These are phyloP conservation scores for Closterium sp. DNA, from an alignment of 139 green algal genomes.

Conservation along the genomic window DNA sequence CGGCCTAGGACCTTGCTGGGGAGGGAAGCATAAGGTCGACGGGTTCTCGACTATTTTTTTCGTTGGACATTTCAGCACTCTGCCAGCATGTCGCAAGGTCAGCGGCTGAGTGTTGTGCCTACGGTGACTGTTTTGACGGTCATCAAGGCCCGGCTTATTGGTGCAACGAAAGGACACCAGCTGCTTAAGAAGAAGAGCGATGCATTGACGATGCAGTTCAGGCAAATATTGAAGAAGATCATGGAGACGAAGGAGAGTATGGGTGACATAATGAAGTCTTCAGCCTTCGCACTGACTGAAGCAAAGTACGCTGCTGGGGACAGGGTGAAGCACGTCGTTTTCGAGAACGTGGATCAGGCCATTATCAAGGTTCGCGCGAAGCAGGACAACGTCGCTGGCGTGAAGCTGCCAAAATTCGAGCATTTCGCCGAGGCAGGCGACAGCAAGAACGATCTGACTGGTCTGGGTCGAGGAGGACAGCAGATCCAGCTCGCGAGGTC, in stretches of 20 bases:
- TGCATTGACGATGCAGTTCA: conserved; percentile 88
- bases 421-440: conserved; percentile 57
- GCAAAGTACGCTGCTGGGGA: conserved; percentile 94
- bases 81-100: conserved; percentile 9
- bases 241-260: conserved; percentile 88
- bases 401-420: conserved; percentile 93
- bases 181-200: conserved; percentile 99
- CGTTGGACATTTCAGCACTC: not conserved
- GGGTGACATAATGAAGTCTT: conserved; percentile 85
- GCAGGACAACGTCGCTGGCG: conserved; percentile 96
- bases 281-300: conserved; percentile 91
- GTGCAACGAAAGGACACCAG: conserved; percentile 90
- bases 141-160: conserved; percentile 85
- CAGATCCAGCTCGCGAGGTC: conserved; percentile 74
- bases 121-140: conserved; percentile 89
- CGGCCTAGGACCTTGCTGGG: not conserved
- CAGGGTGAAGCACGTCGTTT: conserved; percentile 87
- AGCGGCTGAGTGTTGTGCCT: conserved; percentile 69
- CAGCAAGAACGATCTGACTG: conserved; percentile 84
- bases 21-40: not conserved
- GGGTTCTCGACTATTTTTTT: not conserved
- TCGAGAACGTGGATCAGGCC: conserved; percentile 80
- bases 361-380: conserved; percentile 51
- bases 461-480: conserved; percentile 88
- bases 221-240: conserved; percentile 69